A percentile compares a stretch with the other conserved stretches of the same genome.
Evolutionary conservation across 2,329 filamentous ascomycete species (phyloP).

Genomic region (Penicillium sp.): DNA sequence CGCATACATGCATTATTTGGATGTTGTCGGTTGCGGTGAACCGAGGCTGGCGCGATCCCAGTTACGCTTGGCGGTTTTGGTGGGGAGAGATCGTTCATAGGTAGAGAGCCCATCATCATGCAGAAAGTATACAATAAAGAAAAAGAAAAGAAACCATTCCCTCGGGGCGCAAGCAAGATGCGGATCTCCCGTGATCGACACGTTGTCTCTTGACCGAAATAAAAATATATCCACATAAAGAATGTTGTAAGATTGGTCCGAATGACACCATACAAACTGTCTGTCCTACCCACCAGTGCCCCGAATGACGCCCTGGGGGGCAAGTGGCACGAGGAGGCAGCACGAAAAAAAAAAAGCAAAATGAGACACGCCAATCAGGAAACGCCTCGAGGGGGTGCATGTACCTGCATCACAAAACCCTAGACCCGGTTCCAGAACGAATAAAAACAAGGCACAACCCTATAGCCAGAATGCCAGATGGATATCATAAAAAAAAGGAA

Average conservation of each 20-base stretch:
- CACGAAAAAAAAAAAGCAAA: background rate
- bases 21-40: background rate
- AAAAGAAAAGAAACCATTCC: slow-evolving; percentile 1
- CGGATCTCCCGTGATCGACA: slow-evolving; percentile 28
- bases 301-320: background rate
- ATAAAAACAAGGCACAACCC: background rate
- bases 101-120: no score
- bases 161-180: slow-evolving; percentile 4
- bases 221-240: background rate
- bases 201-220: background rate
- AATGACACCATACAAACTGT: slow-evolving; percentile 17
- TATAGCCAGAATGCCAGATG: background rate
- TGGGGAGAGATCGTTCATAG: no score
- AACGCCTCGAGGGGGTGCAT: slow-evolving; percentile 3
- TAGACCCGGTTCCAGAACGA: slow-evolving; percentile 1
- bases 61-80: no score
- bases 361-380: slow-evolving; percentile 1
- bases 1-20: background rate
- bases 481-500: background rate
- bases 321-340: background rate
- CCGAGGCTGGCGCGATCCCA: background rate
- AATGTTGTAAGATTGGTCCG: slow-evolving; percentile 20
- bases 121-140: background rate
- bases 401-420: slow-evolving; percentile 16
- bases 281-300: slow-evolving; percentile 18